Base-by-base conservation (phyloP, 2,329 filamentous ascomycete species). In the Thelonectria olida region DNA sequence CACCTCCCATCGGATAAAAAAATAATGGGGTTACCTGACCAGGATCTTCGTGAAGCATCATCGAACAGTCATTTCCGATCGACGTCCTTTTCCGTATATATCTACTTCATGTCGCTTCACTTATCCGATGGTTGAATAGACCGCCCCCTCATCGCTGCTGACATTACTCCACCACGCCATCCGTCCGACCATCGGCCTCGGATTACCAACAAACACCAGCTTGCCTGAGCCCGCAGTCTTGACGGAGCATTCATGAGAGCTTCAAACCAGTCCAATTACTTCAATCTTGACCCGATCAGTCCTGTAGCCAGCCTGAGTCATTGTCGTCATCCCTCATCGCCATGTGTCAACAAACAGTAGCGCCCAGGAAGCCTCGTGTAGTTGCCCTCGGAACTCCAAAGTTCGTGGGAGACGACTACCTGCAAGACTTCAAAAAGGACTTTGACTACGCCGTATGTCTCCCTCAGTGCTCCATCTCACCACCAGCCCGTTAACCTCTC, bases 301-400 rank as follows among this genome's bases (percentile, higher is more conserved):
- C n/a, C 15, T 15, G 2, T 34, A 34, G 31, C 31, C 31, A 34
- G 7, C 13, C 15, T 10, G 7, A 23, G 25, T 23, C n/a, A n/a
- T n/a, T n/a, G n/a, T n/a, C n/a, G n/a, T 15, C 19, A 13, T 12
- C 7, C 10, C 2, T n/a, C n/a, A n/a, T n/a, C 12, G 9, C 36
- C 13, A 69, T 69, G 66, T 25, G 41, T 13, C 45, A 28, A 2
- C 54, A 0, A 15, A 6, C n/a, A 13, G 10, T 20, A 0, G 3
- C n/a, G 0, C 20, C 27, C 1, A 57, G 23, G 53, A 80, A 79
- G 64, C 79, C 79, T 12, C 74, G 77, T 19, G 78, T 82, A 0
- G 79, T 82, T 1, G 70, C 67, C n/a, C 72, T 83, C 4, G 81
- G 81, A 17, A 65, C 67, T 4, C 80, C 79, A 7, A 74, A 74